These are phyloP conservation scores for Hordeum vulgare DNA, from an alignment of 176 grass and related monocot species.

Conservation along the genomic window MorexV3_pseudomolecules_assembly NC_058522.1:562256297-562256796, in stretches of 20 bases:
- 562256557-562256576: neutral
- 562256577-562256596: neutral
- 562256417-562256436: slow-evolving; percentile 31
- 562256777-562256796: neutral
- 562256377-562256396: neutral
- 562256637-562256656: neutral
- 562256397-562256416: slow-evolving; percentile 67
- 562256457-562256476: slow-evolving; percentile 44
- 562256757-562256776: slow-evolving; percentile 16
- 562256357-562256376: neutral
- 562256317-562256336: neutral
- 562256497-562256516: neutral
- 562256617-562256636: neutral
- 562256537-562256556: too few relatives aligned
- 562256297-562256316: neutral
- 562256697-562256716: neutral
- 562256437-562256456: slow-evolving; percentile 35
- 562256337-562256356: neutral
- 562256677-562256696: neutral
- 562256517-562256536: neutral
- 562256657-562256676: slow-evolving; percentile 5
- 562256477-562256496: slow-evolving; percentile 23
- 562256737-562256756: slow-evolving; percentile 12
- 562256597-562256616: neutral
- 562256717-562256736: neutral